A percentile compares a stretch with the other conserved stretches of the same genome.
phyloP scores from a whole-genome alignment of 73 alveolate genomes.

The Paraurostyla sp. region DNA sequence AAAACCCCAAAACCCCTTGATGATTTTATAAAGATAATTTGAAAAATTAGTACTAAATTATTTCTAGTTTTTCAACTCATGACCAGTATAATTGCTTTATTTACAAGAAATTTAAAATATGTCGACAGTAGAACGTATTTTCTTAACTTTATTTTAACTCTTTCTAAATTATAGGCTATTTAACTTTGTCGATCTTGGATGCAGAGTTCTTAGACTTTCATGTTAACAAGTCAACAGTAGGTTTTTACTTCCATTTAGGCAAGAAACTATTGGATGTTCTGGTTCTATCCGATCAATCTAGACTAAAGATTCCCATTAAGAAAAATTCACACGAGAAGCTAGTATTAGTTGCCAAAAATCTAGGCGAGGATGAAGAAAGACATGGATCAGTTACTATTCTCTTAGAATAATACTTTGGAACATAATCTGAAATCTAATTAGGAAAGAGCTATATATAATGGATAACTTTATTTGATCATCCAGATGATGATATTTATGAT shows the following conservation, averaged over 20 bases:
- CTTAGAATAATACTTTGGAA: background rate
- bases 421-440: background rate
- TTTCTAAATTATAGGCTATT: background rate
- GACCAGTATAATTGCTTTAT: no score
- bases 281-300: constrained; percentile 60
- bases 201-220: constrained; percentile 15
- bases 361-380: constrained; percentile 71
- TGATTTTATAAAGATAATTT: no score
- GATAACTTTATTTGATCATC: constrained; percentile 56
- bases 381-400: constrained; percentile 39
- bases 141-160: no score
- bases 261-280: constrained; percentile 72
- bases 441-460: background rate
- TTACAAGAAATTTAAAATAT: no score
- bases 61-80: no score
- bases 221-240: constrained; percentile 63
- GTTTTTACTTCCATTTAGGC: constrained; percentile 67
- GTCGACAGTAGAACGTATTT: no score
- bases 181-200: background rate
- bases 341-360: constrained; percentile 58
- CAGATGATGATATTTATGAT: constrained; percentile 65
- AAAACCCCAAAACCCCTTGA: no score
- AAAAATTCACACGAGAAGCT: constrained; percentile 26
- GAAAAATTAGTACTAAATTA: no score
- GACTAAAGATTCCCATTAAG: constrained; percentile 33